phyloP scores from a whole-genome alignment of 2,329 filamentous ascomycete species.

The Dothistroma septosporum region DNA sequence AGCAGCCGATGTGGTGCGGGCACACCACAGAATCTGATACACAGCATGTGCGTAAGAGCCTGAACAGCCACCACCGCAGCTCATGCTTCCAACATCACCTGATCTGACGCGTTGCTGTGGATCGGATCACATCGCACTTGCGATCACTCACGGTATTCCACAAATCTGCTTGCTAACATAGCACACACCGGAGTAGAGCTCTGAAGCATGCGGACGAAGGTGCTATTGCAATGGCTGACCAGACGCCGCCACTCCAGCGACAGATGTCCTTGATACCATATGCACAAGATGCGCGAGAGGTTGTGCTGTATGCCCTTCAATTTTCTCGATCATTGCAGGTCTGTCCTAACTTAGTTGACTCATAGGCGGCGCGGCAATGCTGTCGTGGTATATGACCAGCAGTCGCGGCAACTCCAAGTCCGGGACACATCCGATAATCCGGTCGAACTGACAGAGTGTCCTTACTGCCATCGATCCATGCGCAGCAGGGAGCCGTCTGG shows the following conservation, averaged over 20 bases:
- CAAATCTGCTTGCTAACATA: background rate
- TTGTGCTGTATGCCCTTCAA: slow-evolving; percentile 65
- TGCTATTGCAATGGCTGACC: slow-evolving; percentile 30
- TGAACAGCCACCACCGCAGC: background rate
- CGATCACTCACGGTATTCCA: background rate
- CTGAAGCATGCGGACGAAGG: background rate
- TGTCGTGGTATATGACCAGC: slow-evolving; percentile 83
- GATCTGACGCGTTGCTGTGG: background rate
- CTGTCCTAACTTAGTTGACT: background rate
- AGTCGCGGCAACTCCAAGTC: slow-evolving; percentile 79
- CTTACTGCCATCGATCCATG: slow-evolving; percentile 79
- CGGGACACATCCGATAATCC: slow-evolving; percentile 56
- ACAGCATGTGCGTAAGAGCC: background rate
- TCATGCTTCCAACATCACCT: background rate
- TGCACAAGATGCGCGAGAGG: slow-evolving; percentile 65
- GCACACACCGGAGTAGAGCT: slow-evolving; percentile 6
- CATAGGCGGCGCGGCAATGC: slow-evolving; percentile 83
- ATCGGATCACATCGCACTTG: background rate
- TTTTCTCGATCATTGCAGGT: slow-evolving; percentile 3
- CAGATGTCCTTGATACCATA: slow-evolving; percentile 73
- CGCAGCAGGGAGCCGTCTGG: slow-evolving; percentile 44
- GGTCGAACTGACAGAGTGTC: slow-evolving; percentile 67
- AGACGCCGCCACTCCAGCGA: slow-evolving; percentile 28
- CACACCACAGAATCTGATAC: background rate
- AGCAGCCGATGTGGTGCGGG: background rate